Base-by-base conservation (phyloP, 2,329 filamentous ascomycete species). In the Verticillium longisporum region DNA sequence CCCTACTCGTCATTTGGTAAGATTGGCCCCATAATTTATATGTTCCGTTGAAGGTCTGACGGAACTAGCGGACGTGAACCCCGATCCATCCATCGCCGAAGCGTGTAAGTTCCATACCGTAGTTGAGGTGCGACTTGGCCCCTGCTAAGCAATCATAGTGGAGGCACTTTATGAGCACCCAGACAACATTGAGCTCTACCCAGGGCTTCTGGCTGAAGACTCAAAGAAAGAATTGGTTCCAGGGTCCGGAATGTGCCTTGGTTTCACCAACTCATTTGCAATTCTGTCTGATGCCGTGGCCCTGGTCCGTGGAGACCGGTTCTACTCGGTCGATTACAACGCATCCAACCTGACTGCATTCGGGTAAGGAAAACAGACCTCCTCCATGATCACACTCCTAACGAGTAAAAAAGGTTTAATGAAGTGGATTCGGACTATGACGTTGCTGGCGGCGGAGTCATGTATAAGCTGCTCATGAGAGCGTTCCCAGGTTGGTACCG, bases 121-220 rank as follows among this genome's bases (percentile, higher is more conserved):
- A 15, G 38, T 0, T 18, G 38, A 41, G 14, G 15, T 14, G 14
- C 15, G 15, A 15, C 4, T 5, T 36, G 33, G 33, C 38, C 13
- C 38, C 38, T 21, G 55, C 55, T 57, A 37, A 57, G 2, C 4
- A 80, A 41, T 41, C 33, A 74, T 79, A 7, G 77, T 89, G 4
- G 80, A 83, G 62, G 78, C 83, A 65, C 74, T 89, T 13, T 89
- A 89, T 71, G 79, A 81, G 26, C 78, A 86, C 56, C 85, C 86
- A 0, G 87, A 89, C 65, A 83, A 82, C 69, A 84, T 91, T 13
- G 88, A 91, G 68, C 76, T 90, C 6, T 90, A 90, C 67, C 87
- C 88, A 0, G 88, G 88, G 10, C 73, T 90, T 1, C 81, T 89
- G 63, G 75, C 83, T n/a, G 85, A 88, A 68, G 79, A 84, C 59